Percentiles rank a stretch among this genome's conserved stretches.
Evolutionary conservation across 176 grass and related monocot species (phyloP).

Genomic region (Eragrostis nindensis): DNA sequence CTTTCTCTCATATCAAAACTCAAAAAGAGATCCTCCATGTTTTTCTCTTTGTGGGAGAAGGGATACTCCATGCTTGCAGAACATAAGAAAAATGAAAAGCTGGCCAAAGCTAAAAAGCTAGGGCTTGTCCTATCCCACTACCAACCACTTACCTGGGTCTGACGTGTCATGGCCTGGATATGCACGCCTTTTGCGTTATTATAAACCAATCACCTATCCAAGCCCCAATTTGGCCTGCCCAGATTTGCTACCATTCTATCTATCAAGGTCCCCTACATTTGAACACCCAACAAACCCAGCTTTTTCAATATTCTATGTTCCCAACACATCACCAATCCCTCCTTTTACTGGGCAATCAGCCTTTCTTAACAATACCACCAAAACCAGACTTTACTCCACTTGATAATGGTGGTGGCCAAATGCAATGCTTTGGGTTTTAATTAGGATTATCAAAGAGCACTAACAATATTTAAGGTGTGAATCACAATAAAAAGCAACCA

Average conservation of each 20-base stretch:
- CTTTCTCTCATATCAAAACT: slow-evolving; percentile 59
- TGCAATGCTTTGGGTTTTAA: slow-evolving; percentile 47
- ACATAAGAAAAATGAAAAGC: slow-evolving; percentile 57
- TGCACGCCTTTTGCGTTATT: slow-evolving; percentile 52
- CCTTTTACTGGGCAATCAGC: slow-evolving; percentile 46
- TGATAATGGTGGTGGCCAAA: slow-evolving; percentile 59
- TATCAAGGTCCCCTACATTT: slow-evolving; percentile 42
- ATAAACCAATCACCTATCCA: slow-evolving; percentile 47
- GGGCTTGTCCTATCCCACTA: slow-evolving; percentile 74
- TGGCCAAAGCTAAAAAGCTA: slow-evolving; percentile 62
- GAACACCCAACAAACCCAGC: slow-evolving; percentile 41
- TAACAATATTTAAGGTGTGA: slow-evolving; percentile 52
- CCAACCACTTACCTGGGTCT: slow-evolving; percentile 63
- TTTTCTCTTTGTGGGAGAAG: slow-evolving; percentile 26
- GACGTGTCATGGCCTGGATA: slow-evolving; percentile 60
- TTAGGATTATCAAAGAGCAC: slow-evolving; percentile 58
- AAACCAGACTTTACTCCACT: slow-evolving; percentile 59
- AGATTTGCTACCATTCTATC: slow-evolving; percentile 47
- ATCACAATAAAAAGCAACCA: slow-evolving; percentile 43
- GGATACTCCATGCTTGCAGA: slow-evolving; percentile 47
- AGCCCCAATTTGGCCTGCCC: slow-evolving; percentile 40
- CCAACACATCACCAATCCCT: slow-evolving; percentile 44
- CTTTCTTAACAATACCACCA: slow-evolving; percentile 59
- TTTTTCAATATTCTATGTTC: slow-evolving; percentile 47
- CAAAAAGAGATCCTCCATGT: slow-evolving; percentile 46